Conservation (phyloP, 1,284 basidiomycete species). For the Malassezia furfur region DNA sequence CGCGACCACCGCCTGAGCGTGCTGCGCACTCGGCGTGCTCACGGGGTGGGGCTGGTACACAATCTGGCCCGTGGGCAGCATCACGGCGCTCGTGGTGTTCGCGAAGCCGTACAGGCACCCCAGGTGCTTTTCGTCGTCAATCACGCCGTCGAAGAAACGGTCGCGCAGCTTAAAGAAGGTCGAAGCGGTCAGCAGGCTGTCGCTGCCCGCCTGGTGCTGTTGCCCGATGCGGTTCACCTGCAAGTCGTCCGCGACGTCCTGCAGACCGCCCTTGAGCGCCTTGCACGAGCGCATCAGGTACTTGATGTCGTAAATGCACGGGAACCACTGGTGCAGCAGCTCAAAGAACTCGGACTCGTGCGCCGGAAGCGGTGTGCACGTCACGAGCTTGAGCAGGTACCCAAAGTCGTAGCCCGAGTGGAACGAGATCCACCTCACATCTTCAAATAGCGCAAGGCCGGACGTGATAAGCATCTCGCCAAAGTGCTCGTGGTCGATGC, state of each 20-base stretch:
- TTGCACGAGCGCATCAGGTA: conserved; percentile 85
- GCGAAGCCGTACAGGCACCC: conserved; percentile 45
- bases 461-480: conserved; percentile 94
- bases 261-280: conserved; percentile 80
- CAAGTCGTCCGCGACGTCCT: conserved; percentile 89
- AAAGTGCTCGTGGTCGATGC: conserved; percentile 87
- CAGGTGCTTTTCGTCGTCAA: conserved; percentile 55
- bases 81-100: conserved; percentile 8
- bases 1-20: conserved; percentile 1
- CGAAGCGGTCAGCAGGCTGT: conserved; percentile 80
- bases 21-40: conserved; percentile 3
- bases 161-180: conserved; percentile 94
- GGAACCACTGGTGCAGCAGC: conserved; percentile 84
- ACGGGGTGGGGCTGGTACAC: conserved; percentile 6
- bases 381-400: conserved; percentile 91
- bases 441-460: conserved; percentile 77
- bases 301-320: conserved; percentile 94
- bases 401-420: conserved; percentile 99
- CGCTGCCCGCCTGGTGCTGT: conserved; percentile 91
- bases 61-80: conserved; percentile 2
- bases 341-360: conserved; percentile 86
- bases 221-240: conserved; percentile 79
- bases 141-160: conserved; percentile 73
- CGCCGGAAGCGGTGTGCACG: conserved; percentile 73
- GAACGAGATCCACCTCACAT: conserved; percentile 95